These are phyloP conservation scores for Salvia rosmarinus DNA, from an alignment of 257 asterid genomes.

Conservation along the genomic window DNA sequence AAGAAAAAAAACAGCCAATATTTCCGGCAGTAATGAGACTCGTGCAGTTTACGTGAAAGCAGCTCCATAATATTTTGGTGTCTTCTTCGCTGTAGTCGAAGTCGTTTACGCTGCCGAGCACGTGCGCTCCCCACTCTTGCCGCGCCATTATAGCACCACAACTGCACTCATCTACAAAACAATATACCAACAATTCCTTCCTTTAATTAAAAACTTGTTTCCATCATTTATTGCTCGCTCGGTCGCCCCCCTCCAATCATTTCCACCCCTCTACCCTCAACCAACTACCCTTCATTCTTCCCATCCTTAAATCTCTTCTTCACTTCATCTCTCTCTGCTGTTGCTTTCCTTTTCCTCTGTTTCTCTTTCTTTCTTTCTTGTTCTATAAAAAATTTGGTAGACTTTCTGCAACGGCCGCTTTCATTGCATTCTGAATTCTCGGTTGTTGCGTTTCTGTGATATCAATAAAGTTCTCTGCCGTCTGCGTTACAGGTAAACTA, in stretches of 20 bases:
- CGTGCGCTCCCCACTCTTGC: slow-evolving; percentile 60
- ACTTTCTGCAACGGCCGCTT: slow-evolving; percentile 27
- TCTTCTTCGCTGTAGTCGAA: slow-evolving; percentile 18
- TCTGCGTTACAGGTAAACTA: slow-evolving; percentile 30
- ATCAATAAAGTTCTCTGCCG: slow-evolving; percentile 9
- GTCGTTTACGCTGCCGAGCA: slow-evolving; percentile 40
- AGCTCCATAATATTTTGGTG: not conserved
- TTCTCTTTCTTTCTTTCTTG: not conserved
- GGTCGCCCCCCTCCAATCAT: slow-evolving; percentile 48
- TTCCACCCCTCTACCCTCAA: slow-evolving; percentile 32
- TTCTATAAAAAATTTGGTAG: too few species aligned
- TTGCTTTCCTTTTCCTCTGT: too few species aligned
- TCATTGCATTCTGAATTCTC: slow-evolving; percentile 32
- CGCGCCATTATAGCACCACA: slow-evolving; percentile 44
- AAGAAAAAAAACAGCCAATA: not conserved
- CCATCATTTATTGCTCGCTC: slow-evolving; percentile 44
- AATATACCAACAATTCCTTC: not conserved
- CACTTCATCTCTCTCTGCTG: not conserved
- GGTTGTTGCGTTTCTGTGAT: slow-evolving; percentile 18
- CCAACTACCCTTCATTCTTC: slow-evolving; percentile 29
- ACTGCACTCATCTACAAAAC: not conserved
- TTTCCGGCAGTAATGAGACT: not conserved
- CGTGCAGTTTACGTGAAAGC: slow-evolving; percentile 30
- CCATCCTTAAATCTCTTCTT: not conserved
- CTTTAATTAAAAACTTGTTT: slow-evolving; percentile 8